Base-by-base conservation (phyloP, 192 early-diverging fungal genomes). In the Rhizoclosmatium globosum region DNA sequence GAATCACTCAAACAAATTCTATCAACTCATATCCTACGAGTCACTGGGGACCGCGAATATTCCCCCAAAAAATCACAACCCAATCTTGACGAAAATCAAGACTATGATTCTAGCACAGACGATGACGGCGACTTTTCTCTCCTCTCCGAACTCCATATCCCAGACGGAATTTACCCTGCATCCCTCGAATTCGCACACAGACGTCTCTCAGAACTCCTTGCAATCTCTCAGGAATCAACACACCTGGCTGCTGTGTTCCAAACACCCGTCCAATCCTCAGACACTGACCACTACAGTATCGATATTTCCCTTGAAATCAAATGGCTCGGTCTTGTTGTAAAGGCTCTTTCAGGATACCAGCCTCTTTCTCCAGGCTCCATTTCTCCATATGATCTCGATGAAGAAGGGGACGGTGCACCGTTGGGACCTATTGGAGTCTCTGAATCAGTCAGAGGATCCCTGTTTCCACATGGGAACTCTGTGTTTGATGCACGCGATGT, bases 391-490 rank as follows among this genome's bases (percentile, higher is more conserved):
- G 79, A 80, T 57, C 59, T 80, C 43, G 79, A 80, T 38, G 72
- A 80, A 38, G 79, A 80, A 15, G 79, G 79, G n/a, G 79, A 80
- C 45, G 79, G 79, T 1, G 64, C 72, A 19, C 79, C 79, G 42
- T 45, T 80, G 4, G 79, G 71, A 31, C 79, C 71, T 7, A 64
- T 66, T 67, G 79, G 72, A 7, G 47, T 80, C 50, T 42, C 75
- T 4, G 79, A 74, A 56, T 50, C 60, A 15, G 17, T 73, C 42
- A 44, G 47, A 39, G 79, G 71, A 42, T 44, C 65, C 48, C 48
- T 80, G 13, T 41, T 57, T 38, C 3, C 56, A 0, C 48, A 19
- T 41, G 69, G 69, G 38, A 47, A 56, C 21, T 38, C 38, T 15
- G 13, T 4, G 4, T 13, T 46, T 6, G 69, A 71, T n/a, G 4